Base-by-base conservation (phyloP, 768 basidiomycete species). In the Boletus sp. region DNA sequence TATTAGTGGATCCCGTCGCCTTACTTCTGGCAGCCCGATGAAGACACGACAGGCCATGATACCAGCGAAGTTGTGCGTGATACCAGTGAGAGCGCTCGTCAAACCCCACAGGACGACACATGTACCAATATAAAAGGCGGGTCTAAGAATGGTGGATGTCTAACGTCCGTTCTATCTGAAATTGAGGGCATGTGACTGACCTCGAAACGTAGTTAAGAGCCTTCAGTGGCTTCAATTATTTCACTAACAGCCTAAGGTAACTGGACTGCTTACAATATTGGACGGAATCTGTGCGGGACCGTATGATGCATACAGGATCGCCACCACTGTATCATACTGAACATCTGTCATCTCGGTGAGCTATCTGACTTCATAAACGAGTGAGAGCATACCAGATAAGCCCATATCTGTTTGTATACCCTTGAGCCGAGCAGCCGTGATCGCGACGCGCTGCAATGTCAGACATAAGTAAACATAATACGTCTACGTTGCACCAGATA, bases 51-150 rank as follows among this genome's bases (percentile, higher is more conserved):
- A 84, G 1, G 76, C 72, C 12, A 86, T 54, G n/a, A 87, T 81
- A 0, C 82, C 84, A 15, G 74, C 69, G 49, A 81, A 85, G 66
- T 79, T 81, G 47, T 76, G 73, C 0, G 86, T 83, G 6, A 82
- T 80, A 7, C 85, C 86, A 32, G 85, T 88, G 46, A 86, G 70
- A 8, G 80, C 74, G 48, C 84, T 86, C 4, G 82, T 84, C 30
- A 86, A 56, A 1, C 87, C 86, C 86, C 87, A 89, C 4, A 81
- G 55, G 29, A 83, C 73, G 14, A 85, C 82, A 59, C 85, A 87
- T 29, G 64, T 59, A 7, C 84, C 82, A 7, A 89, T 86, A 64
- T 85, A 87, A 50, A 79, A 67, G 0, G 84, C 83, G 1, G 87
- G 87, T 47, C 85, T 86, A 52, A 20, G 58, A 18, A 24, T 15